These are phyloP conservation scores for Musa balbisiana DNA, from an alignment of 202 grass and related monocot species.

Conservation along the genomic window DNA sequence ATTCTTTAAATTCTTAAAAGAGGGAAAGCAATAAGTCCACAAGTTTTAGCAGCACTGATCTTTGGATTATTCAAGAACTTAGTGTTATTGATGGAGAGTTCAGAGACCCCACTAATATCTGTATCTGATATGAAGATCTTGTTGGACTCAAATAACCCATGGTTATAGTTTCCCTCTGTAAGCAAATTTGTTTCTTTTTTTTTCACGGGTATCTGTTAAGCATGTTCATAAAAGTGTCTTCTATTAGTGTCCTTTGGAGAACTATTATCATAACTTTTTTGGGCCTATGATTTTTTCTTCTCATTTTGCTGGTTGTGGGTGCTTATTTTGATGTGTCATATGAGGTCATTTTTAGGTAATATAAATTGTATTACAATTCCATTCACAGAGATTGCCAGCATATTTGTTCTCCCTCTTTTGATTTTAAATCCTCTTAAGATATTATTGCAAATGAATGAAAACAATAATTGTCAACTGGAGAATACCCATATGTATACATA, in stretches of 20 bases:
- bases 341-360: neutral
- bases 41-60: neutral
- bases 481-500: too few relatives aligned
- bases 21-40: neutral
- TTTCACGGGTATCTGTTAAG: slow-evolving; percentile 33
- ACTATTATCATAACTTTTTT: neutral
- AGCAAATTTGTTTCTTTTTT: slow-evolving; percentile 34
- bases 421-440: neutral
- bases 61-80: neutral
- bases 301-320: neutral
- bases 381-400: neutral
- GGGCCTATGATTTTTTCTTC: neutral
- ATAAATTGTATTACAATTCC: neutral
- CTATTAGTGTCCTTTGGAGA: neutral
- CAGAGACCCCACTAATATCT: neutral
- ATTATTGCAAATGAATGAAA: neutral
- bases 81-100: neutral
- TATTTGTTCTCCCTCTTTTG: neutral
- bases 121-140: slow-evolving; percentile 20
- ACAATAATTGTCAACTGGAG: neutral
- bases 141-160: slow-evolving; percentile 7
- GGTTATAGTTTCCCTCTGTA: slow-evolving; percentile 24
- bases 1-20: slow-evolving; percentile 6
- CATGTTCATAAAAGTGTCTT: slow-evolving; percentile 41
- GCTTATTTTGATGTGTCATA: neutral